Evolutionary conservation across 1,284 basidiomycete genomes (phyloP).

Genomic region (Neolentinus lepideus): DNA sequence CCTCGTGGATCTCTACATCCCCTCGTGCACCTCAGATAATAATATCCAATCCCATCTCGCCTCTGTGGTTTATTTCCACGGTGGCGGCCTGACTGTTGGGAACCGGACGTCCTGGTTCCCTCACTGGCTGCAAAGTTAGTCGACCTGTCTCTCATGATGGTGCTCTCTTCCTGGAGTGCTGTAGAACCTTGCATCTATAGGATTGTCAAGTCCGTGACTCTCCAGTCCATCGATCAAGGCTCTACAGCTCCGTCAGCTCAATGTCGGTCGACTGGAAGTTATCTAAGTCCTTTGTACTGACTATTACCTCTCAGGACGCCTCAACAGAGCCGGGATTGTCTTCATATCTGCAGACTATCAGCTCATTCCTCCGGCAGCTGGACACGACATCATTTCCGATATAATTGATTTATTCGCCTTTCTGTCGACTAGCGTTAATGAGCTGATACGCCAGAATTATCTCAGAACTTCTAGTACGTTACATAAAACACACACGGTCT

Average conservation of each 20-base stretch:
- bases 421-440: conserved; percentile 24
- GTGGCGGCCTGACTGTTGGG: conserved; percentile 53
- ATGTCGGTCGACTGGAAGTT: no score
- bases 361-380: conserved; percentile 49
- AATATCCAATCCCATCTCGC: conserved; percentile 20
- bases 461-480: not conserved
- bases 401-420: conserved; percentile 47
- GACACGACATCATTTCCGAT: conserved; percentile 48
- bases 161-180: no score
- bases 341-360: conserved; percentile 59
- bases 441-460: conserved; percentile 7
- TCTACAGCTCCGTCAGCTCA: no score
- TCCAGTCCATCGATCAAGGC: conserved; percentile 2
- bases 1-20: not conserved
- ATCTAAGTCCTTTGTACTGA: no score
- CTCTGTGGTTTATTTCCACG: conserved; percentile 56
- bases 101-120: conserved; percentile 55
- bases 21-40: not conserved
- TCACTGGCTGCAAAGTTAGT: conserved; percentile 49
- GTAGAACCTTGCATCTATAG: no score
- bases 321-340: conserved; percentile 34
- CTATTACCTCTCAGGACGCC: conserved; percentile 29
- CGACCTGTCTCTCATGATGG: not conserved
- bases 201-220: no score
- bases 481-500: not conserved